These are phyloP conservation scores for Fusarium sp. DNA, from an alignment of 2,329 filamentous ascomycete species.

Conservation along the genomic window DNA sequence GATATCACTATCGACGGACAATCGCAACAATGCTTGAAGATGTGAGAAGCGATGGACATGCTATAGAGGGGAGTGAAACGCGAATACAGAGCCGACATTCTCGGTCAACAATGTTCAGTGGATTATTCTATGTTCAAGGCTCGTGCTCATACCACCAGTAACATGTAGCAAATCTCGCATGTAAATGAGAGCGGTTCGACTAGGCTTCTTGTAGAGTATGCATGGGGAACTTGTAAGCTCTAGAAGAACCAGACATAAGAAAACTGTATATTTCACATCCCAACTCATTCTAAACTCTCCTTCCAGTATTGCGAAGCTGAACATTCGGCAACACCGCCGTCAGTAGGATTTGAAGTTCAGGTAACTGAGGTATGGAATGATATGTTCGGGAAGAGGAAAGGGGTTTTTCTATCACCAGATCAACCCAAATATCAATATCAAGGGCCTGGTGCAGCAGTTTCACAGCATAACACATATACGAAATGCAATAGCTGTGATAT, in stretches of 20 bases:
- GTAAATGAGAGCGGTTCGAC: not conserved
- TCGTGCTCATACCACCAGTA: not conserved
- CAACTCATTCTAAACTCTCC: not conserved
- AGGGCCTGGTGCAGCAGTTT: not conserved
- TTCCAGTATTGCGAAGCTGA: not conserved
- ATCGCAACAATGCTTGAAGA: not conserved
- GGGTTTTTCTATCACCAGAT: not conserved
- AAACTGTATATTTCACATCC: not conserved
- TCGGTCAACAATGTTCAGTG: not conserved
- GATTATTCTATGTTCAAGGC: not conserved
- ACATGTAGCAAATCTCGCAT: not conserved
- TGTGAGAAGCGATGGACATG: not conserved
- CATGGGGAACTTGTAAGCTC: not conserved
- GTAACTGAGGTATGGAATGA: not conserved
- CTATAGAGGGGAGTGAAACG: not conserved
- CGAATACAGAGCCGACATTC: not conserved
- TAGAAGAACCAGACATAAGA: not conserved
- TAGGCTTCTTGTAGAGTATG: not conserved
- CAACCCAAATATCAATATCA: not conserved
- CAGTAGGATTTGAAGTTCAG: not conserved
- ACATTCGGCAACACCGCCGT: not conserved
- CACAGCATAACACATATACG: conserved; percentile 7
- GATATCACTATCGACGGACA: not conserved
- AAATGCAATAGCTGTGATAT: not conserved
- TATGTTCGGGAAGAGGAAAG: not conserved